Evolutionary conservation across 2,329 filamentous ascomycete genomes (phyloP).

Genomic region (Eurotiales sp.): DNA sequence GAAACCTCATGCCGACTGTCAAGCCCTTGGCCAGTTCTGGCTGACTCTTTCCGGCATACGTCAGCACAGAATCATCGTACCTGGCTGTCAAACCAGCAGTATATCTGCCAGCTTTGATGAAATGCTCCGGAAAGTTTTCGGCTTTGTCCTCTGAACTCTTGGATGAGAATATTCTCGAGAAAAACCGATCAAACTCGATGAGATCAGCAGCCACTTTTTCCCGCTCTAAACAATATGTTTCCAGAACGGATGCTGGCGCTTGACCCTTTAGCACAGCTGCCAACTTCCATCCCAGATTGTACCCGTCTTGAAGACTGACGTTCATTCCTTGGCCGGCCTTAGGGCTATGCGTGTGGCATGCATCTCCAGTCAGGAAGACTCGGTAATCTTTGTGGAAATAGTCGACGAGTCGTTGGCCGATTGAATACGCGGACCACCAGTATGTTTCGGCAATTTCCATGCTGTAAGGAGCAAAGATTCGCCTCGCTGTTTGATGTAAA

Average conservation of each 20-base stretch:
- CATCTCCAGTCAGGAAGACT: slow-evolving; percentile 69
- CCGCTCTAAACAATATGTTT: slow-evolving; percentile 30
- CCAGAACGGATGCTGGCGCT: slow-evolving; percentile 21
- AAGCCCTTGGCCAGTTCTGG: slow-evolving; percentile 19
- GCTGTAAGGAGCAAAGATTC: slow-evolving; percentile 64
- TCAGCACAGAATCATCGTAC: slow-evolving; percentile 36
- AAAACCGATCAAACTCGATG: slow-evolving; percentile 40
- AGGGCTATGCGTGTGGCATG: slow-evolving; percentile 31
- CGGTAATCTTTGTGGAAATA: slow-evolving; percentile 55
- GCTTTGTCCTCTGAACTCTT: slow-evolving; percentile 50
- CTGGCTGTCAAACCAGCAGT: slow-evolving; percentile 58
- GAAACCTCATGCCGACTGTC: slow-evolving; percentile 37
- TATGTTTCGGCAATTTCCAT: slow-evolving; percentile 61
- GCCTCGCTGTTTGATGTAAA: slow-evolving; percentile 61
- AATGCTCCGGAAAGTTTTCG: slow-evolving; percentile 53
- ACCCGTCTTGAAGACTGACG: slow-evolving; percentile 34
- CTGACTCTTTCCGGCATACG: not conserved
- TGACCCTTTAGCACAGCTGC: slow-evolving; percentile 26
- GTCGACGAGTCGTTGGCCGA: slow-evolving; percentile 61
- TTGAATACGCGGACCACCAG: slow-evolving; percentile 67
- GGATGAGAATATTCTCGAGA: slow-evolving; percentile 52
- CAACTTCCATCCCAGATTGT: slow-evolving; percentile 36
- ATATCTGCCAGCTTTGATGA: slow-evolving; percentile 58
- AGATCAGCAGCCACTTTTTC: slow-evolving; percentile 30
- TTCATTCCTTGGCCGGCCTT: slow-evolving; percentile 34